Conservation (phyloP, 2,329 filamentous ascomycete species). For the Pochonia chlamydosporia region DNA sequence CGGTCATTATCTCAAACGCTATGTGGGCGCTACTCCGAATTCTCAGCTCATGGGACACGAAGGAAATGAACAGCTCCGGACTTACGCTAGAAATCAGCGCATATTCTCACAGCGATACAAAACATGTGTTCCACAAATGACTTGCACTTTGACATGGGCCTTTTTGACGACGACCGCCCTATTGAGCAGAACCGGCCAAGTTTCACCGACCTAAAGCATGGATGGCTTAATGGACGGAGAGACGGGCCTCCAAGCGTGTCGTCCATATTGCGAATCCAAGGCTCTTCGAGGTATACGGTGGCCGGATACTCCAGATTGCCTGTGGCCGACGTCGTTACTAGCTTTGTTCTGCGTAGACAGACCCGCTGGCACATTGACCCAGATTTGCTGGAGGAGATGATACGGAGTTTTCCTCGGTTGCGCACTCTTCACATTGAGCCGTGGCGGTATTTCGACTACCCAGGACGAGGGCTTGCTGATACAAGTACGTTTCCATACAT, state of each 20-base stretch:
- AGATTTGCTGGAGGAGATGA: background rate
- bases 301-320: background rate
- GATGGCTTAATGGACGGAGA: background rate
- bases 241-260: background rate
- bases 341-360: background rate
- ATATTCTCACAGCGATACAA: background rate
- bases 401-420: background rate
- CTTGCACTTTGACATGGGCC: background rate
- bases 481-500: no score
- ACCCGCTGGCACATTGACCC: background rate
- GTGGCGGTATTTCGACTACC: background rate
- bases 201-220: background rate
- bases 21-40: background rate
- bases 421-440: background rate
- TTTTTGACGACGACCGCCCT: background rate
- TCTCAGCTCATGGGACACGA: background rate
- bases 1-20: background rate
- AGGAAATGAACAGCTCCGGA: background rate
- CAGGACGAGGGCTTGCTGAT: no score
- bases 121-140: background rate
- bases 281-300: no score
- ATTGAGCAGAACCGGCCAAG: background rate
- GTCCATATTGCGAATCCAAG: no score
- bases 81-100: slow-evolving; percentile 2
- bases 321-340: background rate